A percentile compares a stretch with the other conserved stretches of the same genome.
Evolutionary conservation across 768 basidiomycete genomes (phyloP).

Genomic region (Lepiota venenata): DNA sequence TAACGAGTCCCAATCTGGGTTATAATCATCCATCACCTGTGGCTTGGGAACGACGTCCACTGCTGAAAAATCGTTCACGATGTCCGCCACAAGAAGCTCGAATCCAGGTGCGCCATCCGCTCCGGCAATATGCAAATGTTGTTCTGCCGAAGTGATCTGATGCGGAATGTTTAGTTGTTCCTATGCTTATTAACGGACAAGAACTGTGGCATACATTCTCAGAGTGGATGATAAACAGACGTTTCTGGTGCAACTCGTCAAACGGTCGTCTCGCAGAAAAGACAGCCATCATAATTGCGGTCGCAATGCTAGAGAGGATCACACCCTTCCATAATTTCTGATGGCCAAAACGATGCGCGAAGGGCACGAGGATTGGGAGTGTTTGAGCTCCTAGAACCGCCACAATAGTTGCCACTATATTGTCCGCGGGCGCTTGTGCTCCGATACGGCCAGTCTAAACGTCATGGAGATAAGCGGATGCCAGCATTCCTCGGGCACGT

Average conservation of each 20-base stretch:
- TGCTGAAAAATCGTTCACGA: conserved; percentile 59
- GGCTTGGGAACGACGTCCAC: conserved; percentile 35
- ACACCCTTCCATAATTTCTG: conserved; percentile 34
- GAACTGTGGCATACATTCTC: conserved; percentile 67
- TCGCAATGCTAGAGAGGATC: conserved; percentile 41
- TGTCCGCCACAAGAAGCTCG: conserved; percentile 51
- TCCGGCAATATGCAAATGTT: conserved; percentile 75
- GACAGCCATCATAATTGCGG: conserved; percentile 50
- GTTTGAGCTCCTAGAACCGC: conserved; percentile 52
- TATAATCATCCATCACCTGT: conserved; percentile 69
- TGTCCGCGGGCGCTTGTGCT: conserved; percentile 79
- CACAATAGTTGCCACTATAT: conserved; percentile 81
- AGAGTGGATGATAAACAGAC: conserved; percentile 77
- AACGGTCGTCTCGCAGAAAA: conserved; percentile 66
- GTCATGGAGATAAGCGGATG: conserved; percentile 8
- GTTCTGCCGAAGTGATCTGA: conserved; percentile 68
- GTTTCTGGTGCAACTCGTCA: conserved; percentile 83
- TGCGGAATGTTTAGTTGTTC: background rate
- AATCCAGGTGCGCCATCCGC: conserved; percentile 85
- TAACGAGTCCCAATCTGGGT: conserved; percentile 84
- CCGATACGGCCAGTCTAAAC: conserved; percentile 81
- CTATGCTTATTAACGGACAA: background rate
- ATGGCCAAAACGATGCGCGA: conserved; percentile 68
- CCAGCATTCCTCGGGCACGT: background rate
- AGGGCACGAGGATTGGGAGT: conserved; percentile 61